Evolutionary conservation across 225 moss, liverwort and hornwort species (phyloP).

Genomic region (Marchantia paleacea): DNA sequence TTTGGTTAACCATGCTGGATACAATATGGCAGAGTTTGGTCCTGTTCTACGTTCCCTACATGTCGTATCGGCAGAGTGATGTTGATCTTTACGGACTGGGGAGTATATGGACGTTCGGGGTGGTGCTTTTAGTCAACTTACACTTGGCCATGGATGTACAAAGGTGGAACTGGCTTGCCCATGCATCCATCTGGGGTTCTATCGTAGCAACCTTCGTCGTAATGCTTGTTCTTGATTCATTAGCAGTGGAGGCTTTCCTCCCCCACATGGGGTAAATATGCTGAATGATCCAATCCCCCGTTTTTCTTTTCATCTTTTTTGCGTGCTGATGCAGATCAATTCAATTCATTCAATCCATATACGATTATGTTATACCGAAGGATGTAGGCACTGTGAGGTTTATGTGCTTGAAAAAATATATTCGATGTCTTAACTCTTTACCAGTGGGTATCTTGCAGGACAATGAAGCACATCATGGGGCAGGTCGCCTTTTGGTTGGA

Average conservation of each 20-base stretch:
- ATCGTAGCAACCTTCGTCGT: slow-evolving; percentile 54
- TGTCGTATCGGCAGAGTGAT: slow-evolving; percentile 48
- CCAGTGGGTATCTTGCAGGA: slow-evolving; percentile 42
- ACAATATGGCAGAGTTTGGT: slow-evolving; percentile 87
- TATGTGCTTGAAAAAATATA: not conserved
- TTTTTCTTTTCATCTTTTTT: not conserved
- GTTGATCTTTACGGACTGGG: slow-evolving; percentile 68
- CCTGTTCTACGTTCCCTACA: slow-evolving; percentile 71
- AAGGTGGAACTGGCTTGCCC: slow-evolving; percentile 71
- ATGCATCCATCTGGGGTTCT: slow-evolving; percentile 75
- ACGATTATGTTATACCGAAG: not conserved
- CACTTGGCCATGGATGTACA: slow-evolving; percentile 88
- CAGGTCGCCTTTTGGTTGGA: slow-evolving; percentile 56
- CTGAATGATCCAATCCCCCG: not conserved
- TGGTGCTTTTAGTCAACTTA: slow-evolving; percentile 73
- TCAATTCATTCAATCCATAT: not conserved
- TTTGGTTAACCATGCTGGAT: slow-evolving; percentile 82
- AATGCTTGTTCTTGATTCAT: slow-evolving; percentile 58
- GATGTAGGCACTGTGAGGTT: not conserved
- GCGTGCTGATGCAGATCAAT: not conserved
- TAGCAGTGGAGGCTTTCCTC: slow-evolving; percentile 38
- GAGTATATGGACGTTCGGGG: slow-evolving; percentile 67
- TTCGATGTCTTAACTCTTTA: not conserved
- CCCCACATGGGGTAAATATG: slow-evolving; percentile 54
- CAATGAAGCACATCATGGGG: slow-evolving; percentile 57